Percentiles rank a stretch among this genome's conserved stretches.
Conservation (phyloP, 2,329 filamentous ascomycete species). For the Exophiala calicioides region DNA sequence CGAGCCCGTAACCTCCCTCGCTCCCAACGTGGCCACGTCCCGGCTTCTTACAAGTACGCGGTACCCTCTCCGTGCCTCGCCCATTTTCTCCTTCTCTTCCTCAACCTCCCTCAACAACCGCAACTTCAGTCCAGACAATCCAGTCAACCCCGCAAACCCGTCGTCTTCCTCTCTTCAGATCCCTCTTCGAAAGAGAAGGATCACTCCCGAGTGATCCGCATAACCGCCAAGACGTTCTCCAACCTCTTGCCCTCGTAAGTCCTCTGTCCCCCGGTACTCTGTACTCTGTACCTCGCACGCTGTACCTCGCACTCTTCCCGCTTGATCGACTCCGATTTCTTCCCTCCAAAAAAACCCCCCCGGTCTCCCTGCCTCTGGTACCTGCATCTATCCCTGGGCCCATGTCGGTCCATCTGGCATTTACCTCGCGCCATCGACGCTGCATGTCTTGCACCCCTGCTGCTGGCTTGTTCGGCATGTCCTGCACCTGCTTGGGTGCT, state of each 20-base stretch:
- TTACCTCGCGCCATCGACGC: conserved; percentile 1
- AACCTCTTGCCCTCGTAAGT: conserved; percentile 95
- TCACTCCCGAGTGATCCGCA: conserved; percentile 33
- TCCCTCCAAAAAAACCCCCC: conserved; percentile 1
- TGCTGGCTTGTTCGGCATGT: background rate
- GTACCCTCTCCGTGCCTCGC: background rate
- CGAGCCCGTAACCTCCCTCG: background rate
- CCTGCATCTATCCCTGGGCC: conserved; percentile 23
- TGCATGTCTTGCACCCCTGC: background rate
- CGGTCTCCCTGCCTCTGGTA: conserved; percentile 19
- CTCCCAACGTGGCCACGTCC: background rate
- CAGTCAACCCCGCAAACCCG: conserved; percentile 20
- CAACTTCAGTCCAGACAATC: background rate
- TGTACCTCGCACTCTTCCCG: background rate
- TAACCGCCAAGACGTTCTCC: conserved; percentile 93
- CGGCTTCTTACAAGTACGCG: background rate
- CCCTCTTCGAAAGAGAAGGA: conserved; percentile 17
- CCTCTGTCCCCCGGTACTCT: conserved; percentile 8
- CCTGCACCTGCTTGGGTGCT: background rate
- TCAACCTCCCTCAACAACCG: conserved; percentile 9
- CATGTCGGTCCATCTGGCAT: conserved; percentile 8
- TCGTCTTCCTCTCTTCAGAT: conserved; percentile 15
- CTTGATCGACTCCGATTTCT: conserved; percentile 4
- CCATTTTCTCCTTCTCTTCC: conserved; percentile 7
- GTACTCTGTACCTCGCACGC: background rate